Evolutionary conservation across 1,284 basidiomycete species (phyloP).

Genomic region (Pisolithus thermaeus): DNA sequence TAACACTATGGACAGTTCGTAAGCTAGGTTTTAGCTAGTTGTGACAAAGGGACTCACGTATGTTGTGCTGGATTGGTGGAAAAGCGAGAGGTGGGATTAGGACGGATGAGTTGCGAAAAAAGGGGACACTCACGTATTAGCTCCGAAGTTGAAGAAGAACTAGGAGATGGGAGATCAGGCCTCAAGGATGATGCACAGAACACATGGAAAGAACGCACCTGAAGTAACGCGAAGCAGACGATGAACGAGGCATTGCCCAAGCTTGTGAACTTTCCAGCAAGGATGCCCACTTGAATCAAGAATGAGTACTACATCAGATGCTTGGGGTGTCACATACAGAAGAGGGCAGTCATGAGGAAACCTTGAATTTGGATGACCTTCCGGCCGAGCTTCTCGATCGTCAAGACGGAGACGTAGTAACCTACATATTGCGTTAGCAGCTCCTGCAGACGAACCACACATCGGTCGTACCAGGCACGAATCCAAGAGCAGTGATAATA

Average conservation of each 20-base stretch:
- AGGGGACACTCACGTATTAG: slow-evolving; percentile 62
- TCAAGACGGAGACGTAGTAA: slow-evolving; percentile 63
- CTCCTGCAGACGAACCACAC: background rate
- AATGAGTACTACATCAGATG: background rate
- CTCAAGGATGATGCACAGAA: background rate
- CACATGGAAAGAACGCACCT: slow-evolving; percentile 23
- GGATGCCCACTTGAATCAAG: slow-evolving; percentile 45
- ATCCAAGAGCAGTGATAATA: slow-evolving; percentile 66
- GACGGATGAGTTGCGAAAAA: background rate
- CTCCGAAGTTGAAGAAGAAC: slow-evolving; percentile 81
- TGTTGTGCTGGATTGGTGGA: slow-evolving; percentile 38
- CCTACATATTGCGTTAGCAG: slow-evolving; percentile 31
- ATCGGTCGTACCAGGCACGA: slow-evolving; percentile 54
- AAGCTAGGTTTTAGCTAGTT: background rate
- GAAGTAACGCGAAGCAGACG: slow-evolving; percentile 63
- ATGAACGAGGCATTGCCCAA: slow-evolving; percentile 61
- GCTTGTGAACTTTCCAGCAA: slow-evolving; percentile 61
- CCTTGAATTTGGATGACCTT: slow-evolving; percentile 78
- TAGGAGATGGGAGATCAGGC: slow-evolving; percentile 20
- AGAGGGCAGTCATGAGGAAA: slow-evolving; percentile 65
- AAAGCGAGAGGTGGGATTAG: slow-evolving; percentile 4
- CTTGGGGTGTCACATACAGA: slow-evolving; percentile 40
- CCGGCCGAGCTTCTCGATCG: slow-evolving; percentile 68
- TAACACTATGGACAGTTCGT: slow-evolving; percentile 40
- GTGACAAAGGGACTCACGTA: slow-evolving; percentile 35